A percentile compares a stretch with the other conserved stretches of the same genome.
phyloP scores from a whole-genome alignment of 2,329 filamentous ascomycete genomes.

The Penicillium olsonii region DNA sequence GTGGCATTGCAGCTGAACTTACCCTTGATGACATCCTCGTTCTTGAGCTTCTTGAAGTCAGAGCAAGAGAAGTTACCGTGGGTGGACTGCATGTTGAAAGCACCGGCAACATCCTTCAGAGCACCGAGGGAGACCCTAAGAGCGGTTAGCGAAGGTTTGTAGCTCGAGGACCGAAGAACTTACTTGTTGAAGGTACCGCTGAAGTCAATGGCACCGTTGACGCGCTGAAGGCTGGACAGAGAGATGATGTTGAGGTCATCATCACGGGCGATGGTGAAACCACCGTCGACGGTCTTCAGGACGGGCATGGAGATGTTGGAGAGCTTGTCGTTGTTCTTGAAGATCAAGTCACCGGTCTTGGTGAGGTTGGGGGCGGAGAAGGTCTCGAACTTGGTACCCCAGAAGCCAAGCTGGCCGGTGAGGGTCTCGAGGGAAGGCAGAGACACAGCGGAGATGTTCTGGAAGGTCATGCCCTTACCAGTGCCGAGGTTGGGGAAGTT shows the following conservation, averaged over 20 bases:
- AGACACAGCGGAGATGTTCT: slow-evolving; percentile 73
- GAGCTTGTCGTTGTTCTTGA: slow-evolving; percentile 59
- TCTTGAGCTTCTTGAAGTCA: slow-evolving; percentile 51
- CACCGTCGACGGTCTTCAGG: slow-evolving; percentile 71
- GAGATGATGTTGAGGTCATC: slow-evolving; percentile 66
- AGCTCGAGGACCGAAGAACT: slow-evolving; percentile 42
- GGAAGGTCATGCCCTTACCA: slow-evolving; percentile 79
- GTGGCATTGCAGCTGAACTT: slow-evolving; percentile 47
- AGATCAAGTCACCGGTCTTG: slow-evolving; percentile 53
- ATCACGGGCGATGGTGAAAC: slow-evolving; percentile 89
- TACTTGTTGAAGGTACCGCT: slow-evolving; percentile 82
- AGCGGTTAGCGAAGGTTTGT: slow-evolving; percentile 35
- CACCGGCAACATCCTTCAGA: slow-evolving; percentile 69
- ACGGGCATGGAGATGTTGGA: slow-evolving; percentile 74
- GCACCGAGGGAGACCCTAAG: slow-evolving; percentile 68
- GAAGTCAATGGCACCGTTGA: slow-evolving; percentile 81
- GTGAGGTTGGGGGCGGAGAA: slow-evolving; percentile 52
- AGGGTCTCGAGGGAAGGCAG: slow-evolving; percentile 72
- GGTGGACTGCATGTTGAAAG: slow-evolving; percentile 69
- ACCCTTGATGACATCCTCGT: slow-evolving; percentile 49
- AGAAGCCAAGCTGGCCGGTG: slow-evolving; percentile 80
- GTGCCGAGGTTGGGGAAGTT: slow-evolving; percentile 75
- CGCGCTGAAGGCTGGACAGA: slow-evolving; percentile 67
- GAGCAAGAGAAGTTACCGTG: slow-evolving; percentile 60
- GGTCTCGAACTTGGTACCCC: slow-evolving; percentile 63